These are phyloP conservation scores for Agmasoma carcini DNA, from an alignment of 371 early-diverging fungal genomes.

Conservation along the genomic window DNA sequence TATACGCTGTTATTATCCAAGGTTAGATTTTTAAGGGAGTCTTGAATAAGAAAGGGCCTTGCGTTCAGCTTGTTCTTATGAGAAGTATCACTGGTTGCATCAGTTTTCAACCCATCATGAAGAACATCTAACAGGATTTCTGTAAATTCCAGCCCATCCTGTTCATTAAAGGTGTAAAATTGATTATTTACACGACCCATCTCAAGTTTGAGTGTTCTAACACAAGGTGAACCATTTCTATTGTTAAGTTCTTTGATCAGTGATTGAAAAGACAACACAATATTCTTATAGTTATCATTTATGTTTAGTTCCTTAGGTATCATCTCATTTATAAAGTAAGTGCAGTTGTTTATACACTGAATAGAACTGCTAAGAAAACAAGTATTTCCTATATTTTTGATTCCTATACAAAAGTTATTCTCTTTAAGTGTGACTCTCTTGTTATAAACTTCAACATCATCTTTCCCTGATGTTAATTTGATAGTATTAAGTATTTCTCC, in stretches of 20 bases:
- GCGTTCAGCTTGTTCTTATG: slow-evolving; percentile 53
- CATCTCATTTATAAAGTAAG: too few relatives aligned
- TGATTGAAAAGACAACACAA: slow-evolving; percentile 62
- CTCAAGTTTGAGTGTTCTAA: not conserved
- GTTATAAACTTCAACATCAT: not conserved
- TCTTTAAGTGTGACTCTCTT: not conserved
- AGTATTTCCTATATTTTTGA: slow-evolving; percentile 75
- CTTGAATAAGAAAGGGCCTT: too few relatives aligned
- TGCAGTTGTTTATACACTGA: slow-evolving; percentile 75
- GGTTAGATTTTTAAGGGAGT: too few relatives aligned
- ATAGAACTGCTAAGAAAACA: slow-evolving; percentile 91
- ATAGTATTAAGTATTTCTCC: too few relatives aligned
- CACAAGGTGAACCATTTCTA: slow-evolving; percentile 57
- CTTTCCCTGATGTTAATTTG: too few relatives aligned
- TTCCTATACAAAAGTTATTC: slow-evolving; percentile 50
- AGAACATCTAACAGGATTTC: slow-evolving; percentile 60
- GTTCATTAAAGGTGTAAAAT: slow-evolving; percentile 60
- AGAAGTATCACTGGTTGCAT: not conserved
- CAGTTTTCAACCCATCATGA: slow-evolving; percentile 58
- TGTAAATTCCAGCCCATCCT: slow-evolving; percentile 63
- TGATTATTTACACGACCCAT: slow-evolving; percentile 45
- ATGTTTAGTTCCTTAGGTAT: too few relatives aligned
- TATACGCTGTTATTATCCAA: too few relatives aligned
- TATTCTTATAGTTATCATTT: slow-evolving; percentile 57
- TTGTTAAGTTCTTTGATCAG: slow-evolving; percentile 60